These are phyloP conservation scores for Camelina hispida DNA, from an alignment of 345 rosid species.

Conservation along the genomic window DNA sequence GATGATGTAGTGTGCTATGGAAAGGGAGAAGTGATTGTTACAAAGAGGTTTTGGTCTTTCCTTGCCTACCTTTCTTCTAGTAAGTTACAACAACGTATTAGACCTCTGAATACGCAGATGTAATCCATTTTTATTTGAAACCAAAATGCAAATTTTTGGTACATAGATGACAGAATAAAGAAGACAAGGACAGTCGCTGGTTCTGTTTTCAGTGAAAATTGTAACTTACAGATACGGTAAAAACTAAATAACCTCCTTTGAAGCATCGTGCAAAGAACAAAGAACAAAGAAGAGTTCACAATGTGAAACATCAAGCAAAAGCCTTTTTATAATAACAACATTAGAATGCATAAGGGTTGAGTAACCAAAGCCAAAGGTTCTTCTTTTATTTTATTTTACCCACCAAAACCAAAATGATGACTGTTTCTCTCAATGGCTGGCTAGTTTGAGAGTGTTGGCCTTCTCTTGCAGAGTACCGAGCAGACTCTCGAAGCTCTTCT, in stretches of 20 bases:
- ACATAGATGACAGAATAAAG: too few relatives aligned
- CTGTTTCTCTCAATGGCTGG: slow-evolving; percentile 56
- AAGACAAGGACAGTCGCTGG: not conserved
- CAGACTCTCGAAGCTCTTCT: slow-evolving; percentile 93
- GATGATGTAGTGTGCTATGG: too few relatives aligned
- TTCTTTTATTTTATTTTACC: slow-evolving; percentile 37
- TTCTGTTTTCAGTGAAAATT: not conserved
- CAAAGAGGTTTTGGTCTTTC: too few relatives aligned
- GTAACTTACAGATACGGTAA: not conserved
- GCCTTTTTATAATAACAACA: slow-evolving; percentile 22
- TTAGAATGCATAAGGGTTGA: not conserved
- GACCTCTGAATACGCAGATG: too few relatives aligned
- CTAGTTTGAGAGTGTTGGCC: slow-evolving; percentile 84
- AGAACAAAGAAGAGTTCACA: not conserved
- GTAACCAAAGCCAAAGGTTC: slow-evolving; percentile 34
- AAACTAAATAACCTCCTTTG: not conserved
- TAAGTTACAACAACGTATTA: too few relatives aligned
- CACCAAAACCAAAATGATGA: slow-evolving; percentile 13
- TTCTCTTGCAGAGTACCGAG: slow-evolving; percentile 93
- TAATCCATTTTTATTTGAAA: too few relatives aligned
- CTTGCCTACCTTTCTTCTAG: too few relatives aligned
- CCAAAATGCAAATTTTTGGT: too few relatives aligned
- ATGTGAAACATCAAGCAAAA: slow-evolving; percentile 25
- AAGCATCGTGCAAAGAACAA: not conserved
- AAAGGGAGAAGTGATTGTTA: too few relatives aligned